phyloP scores from a whole-genome alignment of 2,329 filamentous ascomycete species.

The Dactylellina leptospora region DNA sequence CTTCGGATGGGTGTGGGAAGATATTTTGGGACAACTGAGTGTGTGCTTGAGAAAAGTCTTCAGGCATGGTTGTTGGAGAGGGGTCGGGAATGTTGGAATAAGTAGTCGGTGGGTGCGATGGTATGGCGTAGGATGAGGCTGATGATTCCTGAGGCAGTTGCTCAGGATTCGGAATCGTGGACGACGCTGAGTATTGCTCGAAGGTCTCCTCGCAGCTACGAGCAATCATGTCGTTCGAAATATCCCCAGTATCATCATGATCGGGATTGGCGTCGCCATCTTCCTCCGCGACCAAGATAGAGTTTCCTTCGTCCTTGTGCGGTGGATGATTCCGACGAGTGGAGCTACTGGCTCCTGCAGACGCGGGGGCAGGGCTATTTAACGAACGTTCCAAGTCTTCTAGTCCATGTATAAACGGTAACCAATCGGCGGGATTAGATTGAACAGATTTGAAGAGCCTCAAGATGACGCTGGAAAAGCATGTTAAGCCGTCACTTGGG shows the following conservation, averaged over 20 bases:
- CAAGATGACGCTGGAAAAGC: slow-evolving; percentile 43
- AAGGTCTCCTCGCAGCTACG: slow-evolving; percentile 1
- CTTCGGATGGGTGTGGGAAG: slow-evolving; percentile 1
- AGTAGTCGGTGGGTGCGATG: slow-evolving; percentile 16
- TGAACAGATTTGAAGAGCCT: slow-evolving; percentile 46
- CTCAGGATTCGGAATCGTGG: slow-evolving; percentile 10
- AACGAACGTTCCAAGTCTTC: slow-evolving; percentile 40
- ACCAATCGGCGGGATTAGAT: slow-evolving; percentile 30
- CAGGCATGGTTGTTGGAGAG: not conserved
- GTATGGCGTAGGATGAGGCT: slow-evolving; percentile 6
- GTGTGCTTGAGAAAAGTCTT: slow-evolving; percentile 21
- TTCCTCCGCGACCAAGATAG: slow-evolving; percentile 7
- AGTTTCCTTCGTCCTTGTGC: slow-evolving; percentile 20
- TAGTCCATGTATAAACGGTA: slow-evolving; percentile 33
- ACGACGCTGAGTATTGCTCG: slow-evolving; percentile 21
- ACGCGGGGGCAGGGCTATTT: slow-evolving; percentile 2
- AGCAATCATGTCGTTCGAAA: not conserved
- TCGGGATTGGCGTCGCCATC: not conserved
- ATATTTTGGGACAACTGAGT: not conserved
- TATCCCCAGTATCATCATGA: too few relatives aligned
- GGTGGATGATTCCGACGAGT: slow-evolving; percentile 2
- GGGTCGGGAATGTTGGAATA: slow-evolving; percentile 22
- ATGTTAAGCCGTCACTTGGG: slow-evolving; percentile 46
- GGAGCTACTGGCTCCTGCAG: not conserved
- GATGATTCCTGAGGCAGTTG: not conserved